Conservation (phyloP, 2,329 filamentous ascomycete species). For the Ceratocystis colombiana region DNA sequence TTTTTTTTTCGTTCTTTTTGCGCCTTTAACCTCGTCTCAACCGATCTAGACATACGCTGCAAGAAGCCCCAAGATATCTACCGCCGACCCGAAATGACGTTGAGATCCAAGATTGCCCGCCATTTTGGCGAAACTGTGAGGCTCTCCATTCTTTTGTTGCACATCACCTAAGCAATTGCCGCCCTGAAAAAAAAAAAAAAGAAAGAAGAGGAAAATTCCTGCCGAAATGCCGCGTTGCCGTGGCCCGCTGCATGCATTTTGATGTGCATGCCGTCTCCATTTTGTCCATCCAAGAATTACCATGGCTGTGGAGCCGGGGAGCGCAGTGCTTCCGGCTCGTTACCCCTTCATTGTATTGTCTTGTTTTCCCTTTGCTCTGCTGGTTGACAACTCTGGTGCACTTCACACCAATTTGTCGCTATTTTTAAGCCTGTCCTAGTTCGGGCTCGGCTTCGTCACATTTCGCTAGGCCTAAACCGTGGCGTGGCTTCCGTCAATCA, state of each 20-base stretch:
- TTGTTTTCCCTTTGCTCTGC: background rate
- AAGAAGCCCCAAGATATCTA: background rate
- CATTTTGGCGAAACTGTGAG: slow-evolving; percentile 42
- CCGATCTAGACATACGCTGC: background rate
- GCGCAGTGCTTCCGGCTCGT: background rate
- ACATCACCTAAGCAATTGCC: background rate
- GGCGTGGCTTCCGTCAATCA: background rate
- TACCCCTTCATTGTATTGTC: background rate
- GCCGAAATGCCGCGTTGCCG: background rate
- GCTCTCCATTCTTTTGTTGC: slow-evolving; percentile 26
- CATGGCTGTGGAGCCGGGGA: background rate
- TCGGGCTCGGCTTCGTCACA: background rate
- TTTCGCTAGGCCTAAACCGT: background rate
- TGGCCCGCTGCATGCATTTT: background rate
- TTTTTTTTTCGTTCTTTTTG: slow-evolving; percentile 6
- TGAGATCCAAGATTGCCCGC: slow-evolving; percentile 36
- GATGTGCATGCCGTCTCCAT: slow-evolving; percentile 1
- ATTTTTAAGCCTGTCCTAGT: background rate
- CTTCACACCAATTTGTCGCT: background rate
- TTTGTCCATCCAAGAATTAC: background rate
- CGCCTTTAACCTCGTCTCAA: background rate
- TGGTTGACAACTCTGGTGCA: background rate
- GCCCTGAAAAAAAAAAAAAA: background rate
- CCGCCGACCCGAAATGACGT: slow-evolving; percentile 28
- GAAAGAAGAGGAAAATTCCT: background rate